Percentiles rank a stretch among this genome's conserved stretches.
Evolutionary conservation across 768 basidiomycete genomes (phyloP).

Genomic region (Strobilomyces confusus): DNA sequence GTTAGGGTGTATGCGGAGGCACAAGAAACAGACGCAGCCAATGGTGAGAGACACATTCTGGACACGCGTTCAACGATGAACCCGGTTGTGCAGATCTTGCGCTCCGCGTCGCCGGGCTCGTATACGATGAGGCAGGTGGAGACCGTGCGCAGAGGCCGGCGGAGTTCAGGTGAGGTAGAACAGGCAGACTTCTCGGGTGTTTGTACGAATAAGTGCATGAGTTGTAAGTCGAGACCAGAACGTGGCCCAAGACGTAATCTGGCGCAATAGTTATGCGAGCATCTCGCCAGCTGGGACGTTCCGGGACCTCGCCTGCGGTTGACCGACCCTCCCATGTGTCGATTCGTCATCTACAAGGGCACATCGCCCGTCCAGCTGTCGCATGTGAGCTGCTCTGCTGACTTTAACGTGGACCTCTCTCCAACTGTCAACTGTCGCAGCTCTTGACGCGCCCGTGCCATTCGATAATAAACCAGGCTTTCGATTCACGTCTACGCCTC

Average conservation of each 20-base stretch:
- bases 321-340: slow-evolving; percentile 56
- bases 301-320: neutral
- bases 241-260: slow-evolving; percentile 20
- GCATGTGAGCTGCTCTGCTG: slow-evolving; percentile 48
- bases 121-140: slow-evolving; percentile 81
- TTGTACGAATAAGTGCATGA: neutral
- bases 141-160: slow-evolving; percentile 71
- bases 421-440: slow-evolving; percentile 31
- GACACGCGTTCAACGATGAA: slow-evolving; percentile 1
- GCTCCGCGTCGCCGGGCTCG: slow-evolving; percentile 77
- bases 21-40: slow-evolving; percentile 62
- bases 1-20: slow-evolving; percentile 98
- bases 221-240: neutral
- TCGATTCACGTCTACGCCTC: slow-evolving; percentile 85
- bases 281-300: too few relatives aligned
- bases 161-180: slow-evolving; percentile 58
- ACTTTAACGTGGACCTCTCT: neutral
- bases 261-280: slow-evolving; percentile 8
- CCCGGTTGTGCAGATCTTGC: slow-evolving; percentile 61
- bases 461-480: slow-evolving; percentile 96
- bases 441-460: slow-evolving; percentile 93
- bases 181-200: neutral
- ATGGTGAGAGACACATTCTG: slow-evolving; percentile 49
- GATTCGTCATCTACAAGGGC: slow-evolving; percentile 94
- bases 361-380: slow-evolving; percentile 89